Evolutionary conservation across 2,329 filamentous ascomycete genomes (phyloP), one percentile per base, ranked within the genome.

Genomic region (Paraphoma chrysanthemicola): DNA sequence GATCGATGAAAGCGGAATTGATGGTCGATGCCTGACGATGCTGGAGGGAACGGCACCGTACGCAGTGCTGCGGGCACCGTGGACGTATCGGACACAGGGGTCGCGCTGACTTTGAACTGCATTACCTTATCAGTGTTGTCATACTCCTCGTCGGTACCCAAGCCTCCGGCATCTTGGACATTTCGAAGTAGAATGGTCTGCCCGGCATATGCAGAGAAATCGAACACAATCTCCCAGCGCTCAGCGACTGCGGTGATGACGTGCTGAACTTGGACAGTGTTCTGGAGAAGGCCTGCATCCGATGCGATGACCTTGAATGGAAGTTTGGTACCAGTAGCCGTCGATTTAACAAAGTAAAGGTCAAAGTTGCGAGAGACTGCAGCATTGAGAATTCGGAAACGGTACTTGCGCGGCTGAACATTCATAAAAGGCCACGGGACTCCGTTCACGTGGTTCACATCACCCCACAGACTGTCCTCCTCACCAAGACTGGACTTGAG

Each of bases 331-430:
- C 68, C 68, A 2, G 62, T 47, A 28, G 46, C 48, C 41, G 70
- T 70, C 36, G 67, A 63, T 36, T 77, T 72, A 31, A 64, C 67
- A 53, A 85, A 81, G 70, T 81, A 84, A 3, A 86, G 73, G 23
- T 78, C 75, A 53, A 82, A 86, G 30, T 78, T 77, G 4, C 67
- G 63, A 29, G 63, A 67, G 4, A 71, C 48, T 1, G 65, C 66
- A 45, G 67, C 78, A 67, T 86, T 80, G 23, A 85, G 77, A 59
- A 86, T 72, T 1, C 85, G 77, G 68, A 87, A 81, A 28, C 84
- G 82, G 68, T 87, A 87, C 69, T 86, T 86, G 64, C 84, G 80
- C 3, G 83, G 84, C 68, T 87, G 79, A 6, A 86, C 84, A 29
- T 80, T 78, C 4, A 85, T 62, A 59, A 78, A 86, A 5, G 85